Evolutionary conservation across 2,329 filamentous ascomycete species (phyloP), one percentile per base, ranked within the genome.

Genomic region (Diaporthe eres): DNA sequence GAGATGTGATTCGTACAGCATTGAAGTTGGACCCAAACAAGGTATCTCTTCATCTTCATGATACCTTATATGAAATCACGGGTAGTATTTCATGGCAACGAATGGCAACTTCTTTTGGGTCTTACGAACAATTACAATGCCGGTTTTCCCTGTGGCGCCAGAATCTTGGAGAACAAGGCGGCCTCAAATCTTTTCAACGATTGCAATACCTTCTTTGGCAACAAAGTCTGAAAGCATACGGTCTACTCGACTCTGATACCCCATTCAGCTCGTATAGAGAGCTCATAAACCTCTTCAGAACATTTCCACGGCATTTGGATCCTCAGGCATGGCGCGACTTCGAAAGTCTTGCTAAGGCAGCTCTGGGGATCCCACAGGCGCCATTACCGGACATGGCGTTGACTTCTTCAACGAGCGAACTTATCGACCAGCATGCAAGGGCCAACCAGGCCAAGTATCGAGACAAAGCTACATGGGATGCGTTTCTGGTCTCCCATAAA

Each of bases 31-130:
- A 55, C 12, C 53, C 25, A 55, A 13, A 44, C 13, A 53, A 72
- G 4, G 22, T 49, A n/a, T 44, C 53, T 17, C 47, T 72, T n/a
- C 37, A 42, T 22, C 55, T 60, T n/a, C 57, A 72, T 53, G 70
- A 72, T 39, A 37, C 25, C 9, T 4, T 72, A 31, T 72, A 72
- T n/a, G n/a, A 72, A 17, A 61, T 72, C 53, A 58, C 55, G 19
- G 55, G 51, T 17, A 7, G 25, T 31, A 7, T 28, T 28, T 55
- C 51, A 55, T 31, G 51, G 51, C 51, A 55, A n/a, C n/a, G 13
- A 55, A 31, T 31, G 51, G 51, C n/a, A 17, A 3, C 51, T 55
- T 28, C n/a, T 55, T 55, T 55, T 28, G 37, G 28, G 10, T 60
- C 37, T 7, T 60, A 19, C 39, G 70, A 61, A 34, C n/a, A 60